Conservation (phyloP, 345 rosid species). For the Reutealis trisperma region DNA sequence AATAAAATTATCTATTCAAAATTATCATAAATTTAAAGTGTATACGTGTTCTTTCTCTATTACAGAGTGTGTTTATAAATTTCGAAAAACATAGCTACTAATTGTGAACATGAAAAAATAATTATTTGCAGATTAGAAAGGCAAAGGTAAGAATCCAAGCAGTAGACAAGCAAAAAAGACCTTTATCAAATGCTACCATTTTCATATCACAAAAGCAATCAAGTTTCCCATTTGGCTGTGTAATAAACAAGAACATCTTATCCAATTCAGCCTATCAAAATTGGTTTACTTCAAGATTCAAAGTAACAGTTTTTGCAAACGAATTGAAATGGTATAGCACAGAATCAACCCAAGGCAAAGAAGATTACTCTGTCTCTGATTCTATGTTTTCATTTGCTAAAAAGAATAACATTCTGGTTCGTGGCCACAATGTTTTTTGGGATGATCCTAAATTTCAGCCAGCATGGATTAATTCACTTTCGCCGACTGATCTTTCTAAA, state of each 20-base stretch:
- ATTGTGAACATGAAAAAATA: no score
- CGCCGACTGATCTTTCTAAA: slow-evolving; percentile 28
- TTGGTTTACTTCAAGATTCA: slow-evolving; percentile 78
- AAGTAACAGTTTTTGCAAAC: slow-evolving; percentile 56
- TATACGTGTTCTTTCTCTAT: no score
- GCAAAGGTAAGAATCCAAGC: slow-evolving; percentile 38
- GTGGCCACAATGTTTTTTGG: slow-evolving; percentile 84
- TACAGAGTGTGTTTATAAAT: no score
- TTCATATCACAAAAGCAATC: neutral
- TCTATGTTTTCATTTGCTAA: slow-evolving; percentile 55
- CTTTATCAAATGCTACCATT: no score
- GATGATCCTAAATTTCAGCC: slow-evolving; percentile 51
- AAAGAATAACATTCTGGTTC: slow-evolving; percentile 41
- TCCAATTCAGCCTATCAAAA: slow-evolving; percentile 47
- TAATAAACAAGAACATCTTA: slow-evolving; percentile 62
- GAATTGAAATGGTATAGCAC: slow-evolving; percentile 88
- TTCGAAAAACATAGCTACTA: neutral
- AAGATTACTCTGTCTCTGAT: slow-evolving; percentile 59
- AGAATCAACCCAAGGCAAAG: slow-evolving; percentile 42
- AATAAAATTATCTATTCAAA: no score
- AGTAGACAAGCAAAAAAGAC: slow-evolving; percentile 22
- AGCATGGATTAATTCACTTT: slow-evolving; percentile 49
- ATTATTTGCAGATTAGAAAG: slow-evolving; percentile 44
- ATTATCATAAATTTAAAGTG: no score
- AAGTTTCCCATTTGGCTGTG: slow-evolving; percentile 67